Conservation (phyloP, 2,329 filamentous ascomycete genomes). For the Phialemoniopsis sp. region DNA sequence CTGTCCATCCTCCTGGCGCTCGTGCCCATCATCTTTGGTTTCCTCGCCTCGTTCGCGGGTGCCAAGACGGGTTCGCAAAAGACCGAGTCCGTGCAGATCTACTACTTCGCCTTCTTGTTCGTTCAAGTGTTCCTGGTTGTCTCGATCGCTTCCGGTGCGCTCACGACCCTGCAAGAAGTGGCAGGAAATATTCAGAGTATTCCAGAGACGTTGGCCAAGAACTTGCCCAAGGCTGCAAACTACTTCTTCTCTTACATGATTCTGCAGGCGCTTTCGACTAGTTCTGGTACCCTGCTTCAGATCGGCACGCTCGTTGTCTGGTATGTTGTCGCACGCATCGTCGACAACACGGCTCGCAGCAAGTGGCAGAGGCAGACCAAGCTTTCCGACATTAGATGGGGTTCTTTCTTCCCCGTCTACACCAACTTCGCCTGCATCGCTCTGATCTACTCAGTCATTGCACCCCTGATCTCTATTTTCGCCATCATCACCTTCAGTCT, state of each 20-base stretch:
- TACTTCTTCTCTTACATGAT: conserved; percentile 99
- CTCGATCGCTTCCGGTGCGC: conserved; percentile 69
- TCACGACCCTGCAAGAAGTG: conserved; percentile 56
- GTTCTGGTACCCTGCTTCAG: conserved; percentile 83
- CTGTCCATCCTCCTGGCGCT: conserved; percentile 76
- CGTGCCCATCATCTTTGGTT: conserved; percentile 72
- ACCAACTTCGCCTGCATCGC: conserved; percentile 95
- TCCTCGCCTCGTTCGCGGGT: conserved; percentile 71
- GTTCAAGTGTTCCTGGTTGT: conserved; percentile 93
- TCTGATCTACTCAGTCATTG: conserved; percentile 82
- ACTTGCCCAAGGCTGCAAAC: conserved; percentile 82
- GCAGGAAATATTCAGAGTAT: conserved; percentile 59
- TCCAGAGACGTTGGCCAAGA: conserved; percentile 67
- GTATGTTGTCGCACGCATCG: conserved; percentile 74
- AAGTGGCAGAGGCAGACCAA: conserved; percentile 85
- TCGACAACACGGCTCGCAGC: conserved; percentile 75
- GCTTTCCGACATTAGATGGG: conserved; percentile 79
- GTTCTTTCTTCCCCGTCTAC: conserved; percentile 91
- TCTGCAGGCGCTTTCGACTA: conserved; percentile 86
- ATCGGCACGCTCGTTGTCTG: conserved; percentile 74
- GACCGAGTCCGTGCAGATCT: conserved; percentile 81
- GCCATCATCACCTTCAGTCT: conserved; percentile 88
- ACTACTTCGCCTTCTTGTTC: conserved; percentile 93
- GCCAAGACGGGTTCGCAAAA: conserved; percentile 77
- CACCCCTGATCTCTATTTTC: conserved; percentile 88